phyloP scores from a whole-genome alignment of 1,284 basidiomycete genomes.

The Cryptococcus depauperatus region DNA sequence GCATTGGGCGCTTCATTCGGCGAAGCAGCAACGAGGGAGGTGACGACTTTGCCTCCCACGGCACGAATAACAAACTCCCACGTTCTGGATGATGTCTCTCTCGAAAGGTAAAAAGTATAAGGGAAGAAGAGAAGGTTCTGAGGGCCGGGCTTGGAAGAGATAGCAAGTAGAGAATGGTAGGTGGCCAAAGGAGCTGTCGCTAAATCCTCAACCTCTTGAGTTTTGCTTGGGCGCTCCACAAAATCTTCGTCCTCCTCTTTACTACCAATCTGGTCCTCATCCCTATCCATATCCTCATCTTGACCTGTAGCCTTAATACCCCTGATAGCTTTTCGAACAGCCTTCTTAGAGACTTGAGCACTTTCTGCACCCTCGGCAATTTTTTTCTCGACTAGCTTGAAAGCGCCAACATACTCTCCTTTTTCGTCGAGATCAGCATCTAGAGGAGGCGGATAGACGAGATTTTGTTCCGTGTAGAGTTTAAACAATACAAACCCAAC shows the following conservation, averaged over 20 bases:
- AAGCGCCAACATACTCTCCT: slow-evolving; percentile 84
- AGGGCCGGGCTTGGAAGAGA: slow-evolving; percentile 49
- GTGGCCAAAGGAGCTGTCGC: slow-evolving; percentile 59
- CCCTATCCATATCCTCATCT: slow-evolving; percentile 35
- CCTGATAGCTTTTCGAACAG: slow-evolving; percentile 50
- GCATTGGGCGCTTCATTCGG: slow-evolving; percentile 47
- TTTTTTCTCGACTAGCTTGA: slow-evolving; percentile 63
- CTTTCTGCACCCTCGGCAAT: slow-evolving; percentile 33
- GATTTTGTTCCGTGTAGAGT: slow-evolving; percentile 86
- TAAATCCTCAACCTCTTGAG: slow-evolving; percentile 47
- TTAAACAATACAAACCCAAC: slow-evolving; percentile 96
- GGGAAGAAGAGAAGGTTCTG: slow-evolving; percentile 63
- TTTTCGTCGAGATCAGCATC: slow-evolving; percentile 76
- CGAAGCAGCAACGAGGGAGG: slow-evolving; percentile 70
- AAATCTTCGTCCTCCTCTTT: slow-evolving; percentile 49
- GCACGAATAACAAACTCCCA: slow-evolving; percentile 93
- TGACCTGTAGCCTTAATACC: slow-evolving; percentile 39
- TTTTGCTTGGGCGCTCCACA: slow-evolving; percentile 54
- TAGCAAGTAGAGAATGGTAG: slow-evolving; percentile 57
- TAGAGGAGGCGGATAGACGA: slow-evolving; percentile 90
- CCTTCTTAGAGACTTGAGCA: slow-evolving; percentile 36
- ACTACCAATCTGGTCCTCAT: slow-evolving; percentile 32
- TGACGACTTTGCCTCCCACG: slow-evolving; percentile 78
- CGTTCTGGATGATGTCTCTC: slow-evolving; percentile 83
- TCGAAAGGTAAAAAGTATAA: slow-evolving; percentile 89